Base-by-base conservation (phyloP, 352 stramenopile species). In the Poterioochromonas sp. region DNA sequence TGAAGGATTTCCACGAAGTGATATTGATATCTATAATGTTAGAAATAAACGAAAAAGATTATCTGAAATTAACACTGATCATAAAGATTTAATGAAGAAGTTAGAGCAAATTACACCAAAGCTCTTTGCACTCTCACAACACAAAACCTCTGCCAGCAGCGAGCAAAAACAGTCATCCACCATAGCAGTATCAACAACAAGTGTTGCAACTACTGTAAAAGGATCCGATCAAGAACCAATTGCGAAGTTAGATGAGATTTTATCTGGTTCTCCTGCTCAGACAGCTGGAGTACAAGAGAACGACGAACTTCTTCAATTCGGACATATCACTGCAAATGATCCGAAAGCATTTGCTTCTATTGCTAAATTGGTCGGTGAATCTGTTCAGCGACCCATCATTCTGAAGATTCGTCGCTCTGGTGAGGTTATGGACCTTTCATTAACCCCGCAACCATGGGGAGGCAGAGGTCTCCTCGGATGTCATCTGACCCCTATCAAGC, bases 1-100 rank as follows among this genome's bases (percentile, higher is more conserved):
- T n/a, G 68, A 76, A n/a, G 68, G 68, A 3, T 76, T 62, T 26
- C 68, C 68, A n/a, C 40, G 68, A 29, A 41, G 32, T 40, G 68
- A 76, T 32, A 41, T 76, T 8, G 68, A 76, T 44, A 53, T 76
- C 12, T 76, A 76, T 44, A 20, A 76, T 20, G 68, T 76, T n/a
- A 60, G 26, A 44, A 3, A 43, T 5, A 60, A 76, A 32, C 44
- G 68, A 62, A 11, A 62, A 12, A 22, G 41, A 63, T n/a, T 76
- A 44, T 15, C 3, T 20, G 40, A 11, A 5, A 40, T 76, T 2
- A 60, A 62, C 20, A 26, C 2, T 22, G 68, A 76, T 26, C 37
- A 76, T 43, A 37, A 41, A 15, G n/a, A 40, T 11, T 15, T 76
- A 41, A 76, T 76, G 68, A 76, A 63, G n/a, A 0, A n/a, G 2